Conservation (phyloP, 108 stramenopile species). For the Conticribra weissflogii region DNA sequence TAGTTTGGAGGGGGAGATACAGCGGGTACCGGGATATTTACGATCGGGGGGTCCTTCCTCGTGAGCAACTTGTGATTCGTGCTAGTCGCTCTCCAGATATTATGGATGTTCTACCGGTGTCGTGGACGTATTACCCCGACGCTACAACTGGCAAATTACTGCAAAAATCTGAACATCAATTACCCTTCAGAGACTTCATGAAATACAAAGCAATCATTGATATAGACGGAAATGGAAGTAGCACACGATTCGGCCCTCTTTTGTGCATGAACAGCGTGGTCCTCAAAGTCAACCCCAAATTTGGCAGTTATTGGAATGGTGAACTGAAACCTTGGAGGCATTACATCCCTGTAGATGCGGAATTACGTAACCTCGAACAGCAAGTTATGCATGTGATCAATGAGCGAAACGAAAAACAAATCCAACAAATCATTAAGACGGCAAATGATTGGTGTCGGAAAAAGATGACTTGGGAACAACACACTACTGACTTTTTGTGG, state of each 20-base stretch:
- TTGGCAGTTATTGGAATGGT: slow-evolving; percentile 29
- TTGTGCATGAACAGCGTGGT: slow-evolving; percentile 43
- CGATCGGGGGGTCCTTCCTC: slow-evolving; percentile 15
- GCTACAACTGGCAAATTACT: slow-evolving; percentile 21
- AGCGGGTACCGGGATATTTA: slow-evolving; percentile 27
- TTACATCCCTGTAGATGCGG: slow-evolving; percentile 33
- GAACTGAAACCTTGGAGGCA: slow-evolving; percentile 36
- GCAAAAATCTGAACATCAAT: slow-evolving; percentile 16
- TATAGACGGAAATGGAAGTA: slow-evolving; percentile 28
- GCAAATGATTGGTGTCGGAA: slow-evolving; percentile 35
- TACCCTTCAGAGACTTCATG: slow-evolving; percentile 37
- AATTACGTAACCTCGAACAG: slow-evolving; percentile 18
- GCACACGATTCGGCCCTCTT: slow-evolving; percentile 24
- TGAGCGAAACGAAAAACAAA: slow-evolving; percentile 11
- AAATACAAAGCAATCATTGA: slow-evolving; percentile 36
- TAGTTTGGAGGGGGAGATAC: slow-evolving; percentile 41
- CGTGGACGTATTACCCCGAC: slow-evolving; percentile 23
- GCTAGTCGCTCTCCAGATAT: slow-evolving; percentile 16
- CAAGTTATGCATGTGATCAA: slow-evolving; percentile 22
- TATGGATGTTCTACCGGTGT: slow-evolving; percentile 41
- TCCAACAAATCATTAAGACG: slow-evolving; percentile 24
- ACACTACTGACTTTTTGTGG: slow-evolving; percentile 32
- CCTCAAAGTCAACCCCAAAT: slow-evolving; percentile 27
- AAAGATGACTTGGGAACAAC: slow-evolving; percentile 40
- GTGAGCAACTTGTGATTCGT: slow-evolving; percentile 19